Conservation (phyloP, 108 stramenopile species). For the Stephanodiscus minutulus region DNA sequence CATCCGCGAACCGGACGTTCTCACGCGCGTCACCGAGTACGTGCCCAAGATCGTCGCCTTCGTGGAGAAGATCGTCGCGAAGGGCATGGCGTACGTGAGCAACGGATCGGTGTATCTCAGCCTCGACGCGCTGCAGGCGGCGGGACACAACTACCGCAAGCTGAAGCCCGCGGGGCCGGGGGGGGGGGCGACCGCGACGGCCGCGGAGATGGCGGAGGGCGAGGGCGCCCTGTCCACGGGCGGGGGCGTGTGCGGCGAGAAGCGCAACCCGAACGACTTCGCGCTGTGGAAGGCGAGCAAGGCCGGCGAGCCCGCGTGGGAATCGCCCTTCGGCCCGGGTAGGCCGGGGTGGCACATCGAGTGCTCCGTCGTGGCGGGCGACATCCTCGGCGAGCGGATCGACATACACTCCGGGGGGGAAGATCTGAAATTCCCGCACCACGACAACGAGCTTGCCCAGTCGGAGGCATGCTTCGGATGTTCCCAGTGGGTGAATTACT, state of each 20-base stretch:
- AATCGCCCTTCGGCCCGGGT: constrained; percentile 95
- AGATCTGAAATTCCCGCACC: constrained; percentile 99
- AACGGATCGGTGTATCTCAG: constrained; percentile 96
- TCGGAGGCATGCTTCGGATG: constrained; percentile 81
- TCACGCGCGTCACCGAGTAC: constrained; percentile 96
- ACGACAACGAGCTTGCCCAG: constrained; percentile 99
- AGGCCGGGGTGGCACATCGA: constrained; percentile 99
- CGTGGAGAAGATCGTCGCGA: constrained; percentile 86
- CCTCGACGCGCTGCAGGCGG: constrained; percentile 74
- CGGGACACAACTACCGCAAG: constrained; percentile 71
- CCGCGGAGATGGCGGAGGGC: constrained; percentile 93
- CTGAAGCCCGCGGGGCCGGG: constrained; percentile 66
- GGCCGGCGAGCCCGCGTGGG: constrained; percentile 96
- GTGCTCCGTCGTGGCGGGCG: constrained; percentile 94
- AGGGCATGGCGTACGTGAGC: constrained; percentile 92
- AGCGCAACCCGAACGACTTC: constrained; percentile 90
- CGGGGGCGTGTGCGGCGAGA: constrained; percentile 65
- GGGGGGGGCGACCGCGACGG: constrained; percentile 68
- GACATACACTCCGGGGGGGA: constrained; percentile 96
- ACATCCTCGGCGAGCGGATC: constrained; percentile 79
- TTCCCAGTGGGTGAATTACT: constrained; percentile 92
- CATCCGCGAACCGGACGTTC: constrained; percentile 83
- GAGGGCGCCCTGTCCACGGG: constrained; percentile 85
- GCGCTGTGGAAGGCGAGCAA: constrained; percentile 97
- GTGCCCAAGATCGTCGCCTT: constrained; percentile 91